Conservation (phyloP, 495 filamentous ascomycete species). For the Margaritispora aquatica region DNA sequence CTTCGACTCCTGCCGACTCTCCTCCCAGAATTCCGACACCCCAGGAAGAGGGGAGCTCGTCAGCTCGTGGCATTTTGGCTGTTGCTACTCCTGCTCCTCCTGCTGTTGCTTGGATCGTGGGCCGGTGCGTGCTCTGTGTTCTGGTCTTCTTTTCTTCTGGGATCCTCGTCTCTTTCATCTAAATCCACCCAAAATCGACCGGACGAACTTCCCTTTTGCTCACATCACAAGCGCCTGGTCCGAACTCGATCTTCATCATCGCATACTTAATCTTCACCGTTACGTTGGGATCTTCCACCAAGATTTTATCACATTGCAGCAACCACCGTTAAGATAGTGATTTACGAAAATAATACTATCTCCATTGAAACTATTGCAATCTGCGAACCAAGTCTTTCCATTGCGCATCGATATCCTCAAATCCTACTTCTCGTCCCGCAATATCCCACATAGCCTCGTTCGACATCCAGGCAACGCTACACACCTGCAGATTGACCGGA, state of each 20-base stretch:
- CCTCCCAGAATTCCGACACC: no score
- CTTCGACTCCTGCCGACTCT: no score
- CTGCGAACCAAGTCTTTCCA: not conserved
- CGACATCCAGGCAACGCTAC: not conserved
- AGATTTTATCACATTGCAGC: not conserved
- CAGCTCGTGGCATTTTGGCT: not conserved
- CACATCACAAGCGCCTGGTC: slow-evolving; percentile 21
- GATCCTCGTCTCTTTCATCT: not conserved
- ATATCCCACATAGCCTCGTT: not conserved
- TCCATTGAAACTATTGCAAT: slow-evolving; percentile 1
- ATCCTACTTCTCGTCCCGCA: not conserved
- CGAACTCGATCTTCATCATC: not conserved
- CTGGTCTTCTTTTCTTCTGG: not conserved
- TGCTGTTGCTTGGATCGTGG: not conserved
- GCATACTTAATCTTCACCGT: not conserved
- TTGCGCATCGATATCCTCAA: not conserved
- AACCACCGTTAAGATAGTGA: not conserved
- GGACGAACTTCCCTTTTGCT: slow-evolving; percentile 5
- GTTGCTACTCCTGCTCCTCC: no score
- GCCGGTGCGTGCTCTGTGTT: not conserved
- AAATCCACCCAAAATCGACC: not conserved
- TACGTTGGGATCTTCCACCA: not conserved
- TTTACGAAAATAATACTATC: no score
- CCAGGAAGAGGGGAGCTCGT: not conserved
- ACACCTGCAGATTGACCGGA: not conserved